Evolutionary conservation across 2,329 filamentous ascomycete species (phyloP), one percentile per base, ranked within the genome.

Genomic region (Eutypa lata): DNA sequence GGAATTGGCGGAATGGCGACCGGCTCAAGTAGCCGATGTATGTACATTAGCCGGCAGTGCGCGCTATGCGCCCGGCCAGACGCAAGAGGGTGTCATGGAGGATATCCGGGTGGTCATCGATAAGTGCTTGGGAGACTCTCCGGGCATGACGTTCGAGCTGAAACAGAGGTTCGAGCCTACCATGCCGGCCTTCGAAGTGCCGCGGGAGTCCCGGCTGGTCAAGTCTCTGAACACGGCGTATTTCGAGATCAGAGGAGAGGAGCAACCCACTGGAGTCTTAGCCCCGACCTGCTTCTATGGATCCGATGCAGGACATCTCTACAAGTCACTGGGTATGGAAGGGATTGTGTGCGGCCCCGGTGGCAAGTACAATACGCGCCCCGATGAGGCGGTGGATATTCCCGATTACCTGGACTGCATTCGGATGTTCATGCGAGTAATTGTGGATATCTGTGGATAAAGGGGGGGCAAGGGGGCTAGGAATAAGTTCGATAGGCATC

Each of bases 341-440:
- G 62, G 63, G 0, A 57, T 65, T 18, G 60, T 65, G 19, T 65
- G 63, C 35, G 63, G 63, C 0, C 61, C 63, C 1, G 61, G 63
- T 5, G 60, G 63, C 0, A 62, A 57, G 49, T 64, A 65, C 46
- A 65, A 64, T 45, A 65, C 61, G 3, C 51, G 63, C 13, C 63
- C 61, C 1, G 61, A 63, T 22, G 62, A 65, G 49, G 59, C 58
- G 50, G 62, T 65, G 1, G 62, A 64, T 51, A 62, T 65, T 48
- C 53, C 59, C 19, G 62, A 64, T 52, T 64, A 62, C 48, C 49
- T 65, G 19, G 62, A 64, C 53, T 61, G 57, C 33, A 57, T 65
- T 35, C 50, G 57, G 31, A 63, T 63, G 53, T 64, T 65, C 42
- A 62, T 65, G 50, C 50, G 59, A 40, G 54, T 65, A 8, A 64